Evolutionary conservation across 108 stramenopile species (phyloP).

Genomic region (Cyclotella sp.): DNA sequence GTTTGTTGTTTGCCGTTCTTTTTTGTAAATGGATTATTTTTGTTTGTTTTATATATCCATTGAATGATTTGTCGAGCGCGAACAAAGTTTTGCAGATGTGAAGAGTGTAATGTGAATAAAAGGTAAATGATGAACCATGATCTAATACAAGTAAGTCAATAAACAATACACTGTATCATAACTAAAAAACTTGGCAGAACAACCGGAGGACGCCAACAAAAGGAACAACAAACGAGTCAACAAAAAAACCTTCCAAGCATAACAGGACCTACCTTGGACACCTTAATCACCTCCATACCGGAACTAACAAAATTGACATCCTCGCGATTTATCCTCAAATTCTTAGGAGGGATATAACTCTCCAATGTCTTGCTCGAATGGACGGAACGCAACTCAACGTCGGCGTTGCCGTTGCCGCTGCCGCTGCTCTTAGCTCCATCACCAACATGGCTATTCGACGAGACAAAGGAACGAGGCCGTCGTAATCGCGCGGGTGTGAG

Average conservation of each 20-base stretch:
- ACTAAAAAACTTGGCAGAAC: background rate
- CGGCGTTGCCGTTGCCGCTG: slow-evolving; percentile 7
- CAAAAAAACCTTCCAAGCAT: background rate
- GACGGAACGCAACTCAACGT: slow-evolving; percentile 3
- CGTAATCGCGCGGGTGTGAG: background rate
- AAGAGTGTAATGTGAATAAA: no score
- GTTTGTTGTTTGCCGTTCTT: slow-evolving; percentile 77
- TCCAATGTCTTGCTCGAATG: slow-evolving; percentile 45
- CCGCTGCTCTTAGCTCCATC: background rate
- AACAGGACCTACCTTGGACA: slow-evolving; percentile 70
- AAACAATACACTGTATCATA: background rate
- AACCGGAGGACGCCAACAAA: background rate
- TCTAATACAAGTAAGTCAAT: slow-evolving; percentile 2
- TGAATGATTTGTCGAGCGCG: slow-evolving; percentile 2
- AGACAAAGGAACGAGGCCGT: background rate
- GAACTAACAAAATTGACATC: slow-evolving; percentile 20
- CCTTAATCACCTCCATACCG: slow-evolving; percentile 70
- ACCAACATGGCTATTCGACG: background rate
- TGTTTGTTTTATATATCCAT: background rate
- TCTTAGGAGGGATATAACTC: slow-evolving; percentile 35
- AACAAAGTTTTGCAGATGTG: background rate
- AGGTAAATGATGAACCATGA: no score
- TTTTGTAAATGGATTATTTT: background rate
- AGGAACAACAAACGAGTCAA: background rate
- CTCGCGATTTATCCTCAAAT: slow-evolving; percentile 17